These are phyloP conservation scores for Mortierella claussenii DNA, from an alignment of 192 early-diverging fungal species.

Conservation along the genomic window DNA sequence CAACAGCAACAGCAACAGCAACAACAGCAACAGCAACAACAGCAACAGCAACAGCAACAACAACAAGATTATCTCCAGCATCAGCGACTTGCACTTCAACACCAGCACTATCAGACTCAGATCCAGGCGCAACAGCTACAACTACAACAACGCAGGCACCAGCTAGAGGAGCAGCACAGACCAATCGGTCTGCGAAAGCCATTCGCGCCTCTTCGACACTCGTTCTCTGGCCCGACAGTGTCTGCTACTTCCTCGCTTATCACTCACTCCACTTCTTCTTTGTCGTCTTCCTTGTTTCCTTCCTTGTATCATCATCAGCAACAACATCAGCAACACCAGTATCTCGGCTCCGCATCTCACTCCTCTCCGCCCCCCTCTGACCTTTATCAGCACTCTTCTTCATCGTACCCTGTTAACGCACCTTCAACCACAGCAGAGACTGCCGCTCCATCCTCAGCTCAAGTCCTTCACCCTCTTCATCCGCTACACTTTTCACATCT, in stretches of 20 bases:
- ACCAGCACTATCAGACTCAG: slow-evolving; percentile 16
- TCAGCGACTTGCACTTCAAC: slow-evolving; percentile 16
- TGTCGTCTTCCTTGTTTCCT: no score
- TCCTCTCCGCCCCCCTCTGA: not conserved
- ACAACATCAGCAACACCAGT: no score
- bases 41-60: slow-evolving; percentile 10
- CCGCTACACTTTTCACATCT: not conserved
- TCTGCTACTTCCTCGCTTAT: not conserved
- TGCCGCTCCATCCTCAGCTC: not conserved
- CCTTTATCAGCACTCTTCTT: not conserved
- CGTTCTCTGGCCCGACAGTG: slow-evolving; percentile 9
- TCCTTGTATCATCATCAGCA: no score
- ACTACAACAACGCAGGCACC: slow-evolving; percentile 19
- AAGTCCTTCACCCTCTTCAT: not conserved
- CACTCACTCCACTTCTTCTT: not conserved
- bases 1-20: not conserved
- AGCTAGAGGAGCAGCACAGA: not conserved
- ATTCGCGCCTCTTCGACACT: slow-evolving; percentile 7
- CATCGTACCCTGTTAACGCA: not conserved
- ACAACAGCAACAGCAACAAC: slow-evolving; percentile 1
- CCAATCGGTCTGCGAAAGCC: slow-evolving; percentile 11
- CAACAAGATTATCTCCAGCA: not conserved
- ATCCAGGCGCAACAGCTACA: slow-evolving; percentile 30
- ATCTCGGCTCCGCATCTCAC: no score
- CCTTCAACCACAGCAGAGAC: not conserved